Evolutionary conservation across 2,329 filamentous ascomycete species (phyloP), one percentile per base, ranked within the genome.

Genomic region (Raffaelea ambrosiae): DNA sequence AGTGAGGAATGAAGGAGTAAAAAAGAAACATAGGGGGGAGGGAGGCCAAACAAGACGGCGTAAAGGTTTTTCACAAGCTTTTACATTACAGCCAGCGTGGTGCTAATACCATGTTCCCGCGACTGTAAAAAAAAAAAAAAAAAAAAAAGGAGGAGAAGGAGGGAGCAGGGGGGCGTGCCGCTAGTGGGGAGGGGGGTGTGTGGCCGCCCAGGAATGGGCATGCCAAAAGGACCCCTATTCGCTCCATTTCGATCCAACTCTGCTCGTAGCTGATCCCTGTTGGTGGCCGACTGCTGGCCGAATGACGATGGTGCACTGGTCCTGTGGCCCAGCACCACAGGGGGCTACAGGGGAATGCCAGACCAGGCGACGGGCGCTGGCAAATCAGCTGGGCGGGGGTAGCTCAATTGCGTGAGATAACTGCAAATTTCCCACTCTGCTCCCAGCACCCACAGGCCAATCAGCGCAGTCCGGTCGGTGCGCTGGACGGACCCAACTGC

Each of bases 31-130:
- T 18, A 35, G 21, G 23, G 21, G 33, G 16, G 11, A 22, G 3
- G 22, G n/a, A 20, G 23, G 13, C 23, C 3, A 14, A 22, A 41
- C 5, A 22, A 19, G 20, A 41, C 20, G 40, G 20, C 20, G 40
- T 22, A 14, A 33, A 33, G 22, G 22, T 43, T 29, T 44, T 35
- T 38, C 42, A 35, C 42, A 44, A 44, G 42, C 42, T 44, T 44
- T 44, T 33, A 26, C 18, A 21, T 14, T 10, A 13, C 21, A 13
- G 16, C n/a, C 13, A 29, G 18, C 8, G 8, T 40, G 19, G 8
- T 11, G n/a, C n/a, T n/a, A n/a, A n/a, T n/a, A n/a, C n/a, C n/a
- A n/a, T n/a, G n/a, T n/a, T n/a, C n/a, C n/a, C n/a, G n/a, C n/a
- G n/a, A n/a, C n/a, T n/a, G n/a, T 19, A 21, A 18, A 40, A 19